phyloP scores from a whole-genome alignment of 192 early-diverging fungal genomes.

The Coemansia sp. region DNA sequence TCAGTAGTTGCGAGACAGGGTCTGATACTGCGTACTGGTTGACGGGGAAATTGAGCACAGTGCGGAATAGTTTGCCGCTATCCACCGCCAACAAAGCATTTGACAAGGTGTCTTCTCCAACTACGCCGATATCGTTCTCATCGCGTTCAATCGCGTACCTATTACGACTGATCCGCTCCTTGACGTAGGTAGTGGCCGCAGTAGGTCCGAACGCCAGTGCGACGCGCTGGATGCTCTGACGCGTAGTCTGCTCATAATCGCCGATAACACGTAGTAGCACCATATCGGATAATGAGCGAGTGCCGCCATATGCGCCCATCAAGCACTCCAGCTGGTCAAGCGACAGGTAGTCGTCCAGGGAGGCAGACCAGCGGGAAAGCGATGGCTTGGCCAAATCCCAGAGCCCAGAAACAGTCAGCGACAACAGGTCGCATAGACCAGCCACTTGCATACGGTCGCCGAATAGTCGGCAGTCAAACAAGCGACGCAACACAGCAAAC shows the following conservation, averaged over 20 bases:
- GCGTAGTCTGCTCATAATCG: conserved; percentile 37
- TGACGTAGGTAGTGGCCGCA: conserved; percentile 21
- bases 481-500: conserved; percentile 25
- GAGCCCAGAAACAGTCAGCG: conserved; percentile 21
- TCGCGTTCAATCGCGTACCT: conserved; percentile 42
- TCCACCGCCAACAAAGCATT: conserved; percentile 35
- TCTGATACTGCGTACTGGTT: neutral
- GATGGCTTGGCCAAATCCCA: conserved; percentile 38
- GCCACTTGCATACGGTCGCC: conserved; percentile 15
- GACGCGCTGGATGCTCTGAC: conserved; percentile 50
- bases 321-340: conserved; percentile 51
- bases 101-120: conserved; percentile 31
- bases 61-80: conserved; percentile 23
- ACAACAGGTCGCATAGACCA: conserved; percentile 16
- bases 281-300: conserved; percentile 20
- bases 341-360: conserved; percentile 38
- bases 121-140: conserved; percentile 45
- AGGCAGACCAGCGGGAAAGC: conserved; percentile 50
- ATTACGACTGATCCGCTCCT: conserved; percentile 30
- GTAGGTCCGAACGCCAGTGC: conserved; percentile 40
- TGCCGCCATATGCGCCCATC: conserved; percentile 46
- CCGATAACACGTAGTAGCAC: conserved; percentile 30
- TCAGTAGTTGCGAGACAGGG: conserved; percentile 8
- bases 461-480: conserved; percentile 47
- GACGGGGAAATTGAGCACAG: conserved; percentile 40